These are phyloP conservation scores for Metarhizium album DNA, from an alignment of 2,329 filamentous ascomycete genomes.

Conservation along the genomic window DNA sequence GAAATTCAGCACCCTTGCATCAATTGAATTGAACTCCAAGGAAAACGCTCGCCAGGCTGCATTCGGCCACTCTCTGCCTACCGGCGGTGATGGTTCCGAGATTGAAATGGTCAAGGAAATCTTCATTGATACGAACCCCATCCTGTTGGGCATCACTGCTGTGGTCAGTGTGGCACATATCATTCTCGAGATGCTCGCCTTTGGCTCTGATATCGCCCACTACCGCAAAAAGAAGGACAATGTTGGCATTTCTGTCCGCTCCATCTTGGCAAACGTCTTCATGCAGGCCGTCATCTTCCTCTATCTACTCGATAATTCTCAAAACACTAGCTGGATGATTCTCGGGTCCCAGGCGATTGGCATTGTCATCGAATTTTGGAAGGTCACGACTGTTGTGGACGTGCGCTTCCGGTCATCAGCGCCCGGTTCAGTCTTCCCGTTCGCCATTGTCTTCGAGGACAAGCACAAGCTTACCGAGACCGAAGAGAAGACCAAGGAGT, in stretches of 20 bases:
- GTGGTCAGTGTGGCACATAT: constrained; percentile 84
- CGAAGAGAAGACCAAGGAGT: constrained; percentile 96
- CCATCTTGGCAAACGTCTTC: constrained; percentile 92
- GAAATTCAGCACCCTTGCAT: constrained; percentile 81
- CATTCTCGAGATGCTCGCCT: constrained; percentile 89
- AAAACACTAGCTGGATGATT: constrained; percentile 99
- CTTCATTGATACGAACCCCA: constrained; percentile 86
- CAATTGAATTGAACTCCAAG: constrained; percentile 79
- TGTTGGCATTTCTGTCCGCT: constrained; percentile 89
- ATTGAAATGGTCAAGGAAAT: constrained; percentile 97
- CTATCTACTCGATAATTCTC: constrained; percentile 93
- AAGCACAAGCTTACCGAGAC: constrained; percentile 93
- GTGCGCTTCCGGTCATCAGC: constrained; percentile 64
- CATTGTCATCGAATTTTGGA: constrained; percentile 65
- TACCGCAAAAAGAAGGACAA: constrained; percentile 99
- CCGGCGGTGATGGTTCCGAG: constrained; percentile 80
- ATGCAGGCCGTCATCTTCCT: constrained; percentile 96
- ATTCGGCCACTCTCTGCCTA: constrained; percentile 57
- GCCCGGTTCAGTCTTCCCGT: constrained; percentile 64
- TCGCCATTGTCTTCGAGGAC: constrained; percentile 78
- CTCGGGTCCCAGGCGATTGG: constrained; percentile 84
- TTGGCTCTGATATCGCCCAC: constrained; percentile 94
- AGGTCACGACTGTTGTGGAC: constrained; percentile 90
- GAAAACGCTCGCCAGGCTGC: constrained; percentile 71
- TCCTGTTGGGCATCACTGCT: constrained; percentile 74